A percentile compares a stretch with the other conserved stretches of the same genome.
phyloP scores from a whole-genome alignment of 2,329 filamentous ascomycete species.

The Botrytis deweyae region DNA sequence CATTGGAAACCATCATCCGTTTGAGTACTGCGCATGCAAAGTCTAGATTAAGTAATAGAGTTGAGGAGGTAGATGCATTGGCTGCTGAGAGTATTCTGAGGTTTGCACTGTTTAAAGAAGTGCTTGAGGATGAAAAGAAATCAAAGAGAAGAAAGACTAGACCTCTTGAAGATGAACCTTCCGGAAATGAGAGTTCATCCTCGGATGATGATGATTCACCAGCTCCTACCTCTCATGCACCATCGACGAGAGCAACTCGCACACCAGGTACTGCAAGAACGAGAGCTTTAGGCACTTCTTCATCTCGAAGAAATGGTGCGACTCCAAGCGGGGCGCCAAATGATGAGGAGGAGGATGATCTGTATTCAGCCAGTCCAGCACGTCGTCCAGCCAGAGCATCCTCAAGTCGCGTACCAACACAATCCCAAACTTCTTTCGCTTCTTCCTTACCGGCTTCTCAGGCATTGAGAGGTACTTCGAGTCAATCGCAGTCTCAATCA shows the following conservation, averaged over 20 bases:
- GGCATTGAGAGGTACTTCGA: slow-evolving; percentile 35
- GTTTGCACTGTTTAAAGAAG: slow-evolving; percentile 96
- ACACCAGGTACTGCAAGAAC: slow-evolving; percentile 40
- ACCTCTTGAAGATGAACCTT: slow-evolving; percentile 56
- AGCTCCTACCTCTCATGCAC: slow-evolving; percentile 27
- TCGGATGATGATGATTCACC: slow-evolving; percentile 39
- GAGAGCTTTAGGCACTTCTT: slow-evolving; percentile 27
- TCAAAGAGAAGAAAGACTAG: slow-evolving; percentile 78
- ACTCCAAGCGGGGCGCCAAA: slow-evolving; percentile 19
- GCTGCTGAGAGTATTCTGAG: slow-evolving; percentile 87
- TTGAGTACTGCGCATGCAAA: slow-evolving; percentile 95
- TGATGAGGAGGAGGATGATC: slow-evolving; percentile 44
- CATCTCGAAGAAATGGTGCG: slow-evolving; percentile 36
- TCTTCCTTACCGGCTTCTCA: slow-evolving; percentile 42
- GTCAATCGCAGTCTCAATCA: slow-evolving; percentile 25
- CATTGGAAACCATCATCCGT: slow-evolving; percentile 96
- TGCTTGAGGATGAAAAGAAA: slow-evolving; percentile 73
- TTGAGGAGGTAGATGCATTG: slow-evolving; percentile 85
- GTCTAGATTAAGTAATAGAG: slow-evolving; percentile 78
- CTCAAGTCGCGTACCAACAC: slow-evolving; percentile 23
- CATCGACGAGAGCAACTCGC: slow-evolving; percentile 38
- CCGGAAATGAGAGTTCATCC: slow-evolving; percentile 59
- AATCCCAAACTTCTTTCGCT: slow-evolving; percentile 43
- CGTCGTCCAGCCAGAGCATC: slow-evolving; percentile 25
- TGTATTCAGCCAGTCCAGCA: slow-evolving; percentile 40